These are phyloP conservation scores for Stephanodiscus triporus DNA, from an alignment of 108 stramenopile genomes.

Conservation along the genomic window DNA sequence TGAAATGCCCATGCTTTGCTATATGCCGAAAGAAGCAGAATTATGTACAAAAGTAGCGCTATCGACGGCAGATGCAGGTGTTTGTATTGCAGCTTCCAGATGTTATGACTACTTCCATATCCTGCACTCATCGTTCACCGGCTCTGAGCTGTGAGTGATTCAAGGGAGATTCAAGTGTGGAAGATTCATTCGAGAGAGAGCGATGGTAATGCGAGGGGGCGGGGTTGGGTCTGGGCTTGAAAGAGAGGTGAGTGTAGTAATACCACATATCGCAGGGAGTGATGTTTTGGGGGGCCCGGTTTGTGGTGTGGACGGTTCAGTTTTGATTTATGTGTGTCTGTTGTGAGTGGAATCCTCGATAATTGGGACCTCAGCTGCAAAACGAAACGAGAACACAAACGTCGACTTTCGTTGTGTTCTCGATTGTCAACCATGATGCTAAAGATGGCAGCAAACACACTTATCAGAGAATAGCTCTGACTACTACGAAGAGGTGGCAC, in stretches of 20 bases:
- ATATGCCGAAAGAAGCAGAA: not conserved
- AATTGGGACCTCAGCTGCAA: not conserved
- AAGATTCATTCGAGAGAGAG: too few relatives aligned
- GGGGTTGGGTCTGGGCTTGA: too few relatives aligned
- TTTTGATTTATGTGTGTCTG: too few relatives aligned
- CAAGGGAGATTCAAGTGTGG: too few relatives aligned
- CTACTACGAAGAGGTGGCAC: not conserved
- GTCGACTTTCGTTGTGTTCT: too few relatives aligned
- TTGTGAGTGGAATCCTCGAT: not conserved
- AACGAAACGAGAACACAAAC: not conserved
- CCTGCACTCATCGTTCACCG: not conserved
- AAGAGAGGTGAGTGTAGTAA: too few relatives aligned
- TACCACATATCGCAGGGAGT: too few relatives aligned
- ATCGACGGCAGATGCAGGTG: not conserved
- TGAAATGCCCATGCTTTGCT: slow-evolving; percentile 1
- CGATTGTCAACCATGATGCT: not conserved
- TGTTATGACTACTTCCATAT: not conserved
- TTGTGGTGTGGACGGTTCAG: too few relatives aligned
- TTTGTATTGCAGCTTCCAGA: not conserved
- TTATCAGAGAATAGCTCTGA: not conserved
- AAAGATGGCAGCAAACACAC: too few relatives aligned
- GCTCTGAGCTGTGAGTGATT: not conserved
- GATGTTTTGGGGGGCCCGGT: too few relatives aligned
- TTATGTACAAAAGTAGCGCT: not conserved
- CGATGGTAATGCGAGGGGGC: too few relatives aligned